A percentile compares a stretch with the other conserved stretches of the same genome.
These are phyloP conservation scores for Daldinia vernicosa DNA, from an alignment of 495 filamentous ascomycete species.

Conservation along the genomic window DNA sequence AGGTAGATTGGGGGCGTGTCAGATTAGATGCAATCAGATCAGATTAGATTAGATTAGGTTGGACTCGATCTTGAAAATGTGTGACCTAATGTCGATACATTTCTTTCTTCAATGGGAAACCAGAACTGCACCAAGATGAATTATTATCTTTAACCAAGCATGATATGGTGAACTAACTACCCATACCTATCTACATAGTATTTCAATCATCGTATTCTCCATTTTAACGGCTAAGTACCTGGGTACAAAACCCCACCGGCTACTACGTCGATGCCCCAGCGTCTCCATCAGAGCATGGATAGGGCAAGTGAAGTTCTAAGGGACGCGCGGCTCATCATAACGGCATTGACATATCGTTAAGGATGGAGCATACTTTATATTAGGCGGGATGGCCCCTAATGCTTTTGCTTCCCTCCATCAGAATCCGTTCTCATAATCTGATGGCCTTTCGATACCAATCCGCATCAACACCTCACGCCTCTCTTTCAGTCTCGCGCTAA, in stretches of 20 bases:
- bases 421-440: neutral
- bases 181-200: too few relatives aligned
- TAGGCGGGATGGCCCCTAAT: neutral
- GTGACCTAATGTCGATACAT: too few relatives aligned
- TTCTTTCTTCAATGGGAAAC: too few relatives aligned
- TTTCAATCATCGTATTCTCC: too few relatives aligned
- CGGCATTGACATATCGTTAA: neutral
- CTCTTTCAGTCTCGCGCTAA: neutral
- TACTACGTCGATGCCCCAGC: neutral
- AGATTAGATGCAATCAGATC: too few relatives aligned
- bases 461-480: neutral
- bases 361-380: neutral
- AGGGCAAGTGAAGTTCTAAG: neutral
- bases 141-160: too few relatives aligned
- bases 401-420: too few relatives aligned
- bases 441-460: neutral
- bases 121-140: too few relatives aligned
- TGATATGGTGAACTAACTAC: too few relatives aligned
- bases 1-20: too few relatives aligned
- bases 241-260: neutral
- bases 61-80: too few relatives aligned
- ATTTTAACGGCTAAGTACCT: neutral
- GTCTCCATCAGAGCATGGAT: neutral
- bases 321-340: neutral
- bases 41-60: too few relatives aligned